Base-by-base conservation (phyloP, 2,329 filamentous ascomycete species). In the Thelonectria rubi region DNA sequence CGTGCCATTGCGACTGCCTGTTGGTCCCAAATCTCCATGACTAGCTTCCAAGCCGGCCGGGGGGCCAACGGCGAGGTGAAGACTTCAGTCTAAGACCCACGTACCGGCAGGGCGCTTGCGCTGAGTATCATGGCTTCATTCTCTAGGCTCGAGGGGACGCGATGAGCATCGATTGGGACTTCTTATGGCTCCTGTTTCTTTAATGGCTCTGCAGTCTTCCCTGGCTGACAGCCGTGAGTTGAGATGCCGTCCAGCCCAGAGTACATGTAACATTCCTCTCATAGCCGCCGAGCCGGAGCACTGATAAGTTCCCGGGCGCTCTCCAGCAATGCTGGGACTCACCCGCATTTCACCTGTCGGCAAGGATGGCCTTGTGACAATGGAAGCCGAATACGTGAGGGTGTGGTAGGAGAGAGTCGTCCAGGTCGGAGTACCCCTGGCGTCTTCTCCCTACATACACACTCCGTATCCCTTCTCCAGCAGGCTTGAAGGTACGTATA, bases 361-460 rank as follows among this genome's bases (percentile, higher is more conserved):
- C 37, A 53, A 45, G 54, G 49, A 50, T 58, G 26, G 26, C 43
- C 15, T 48, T 52, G 42, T 40, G 30, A 51, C 26, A 14, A 15
- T 30, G 20, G 3, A 32, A 56, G 17, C 34, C 21, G 34, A 42
- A 24, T 43, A 43, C 42, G 20, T 37, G 39, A 26, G n/a, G 37
- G 32, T n/a, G 55, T 46, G 60, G 34, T n/a, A 51, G 51, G 18
- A 52, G 40, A 45, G 5, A 51, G 55, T 15, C 18, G n/a, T 18
- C 24, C 24, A 30, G n/a, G 6, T 21, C 10, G 14, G 11, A 30
- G 46, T 37, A 14, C 30, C 26, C 51, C 20, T 32, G 26, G 32
- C 14, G 30, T 14, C 11, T 42, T 47, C 32, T 43, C 18, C 39
- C 26, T 30, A 8, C 26, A 5, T 30, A 30, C 26, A 30, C 26